phyloP scores from a whole-genome alignment of 1,139 yeast species.

The Zygosaccharomyces pseudobailii region DNA sequence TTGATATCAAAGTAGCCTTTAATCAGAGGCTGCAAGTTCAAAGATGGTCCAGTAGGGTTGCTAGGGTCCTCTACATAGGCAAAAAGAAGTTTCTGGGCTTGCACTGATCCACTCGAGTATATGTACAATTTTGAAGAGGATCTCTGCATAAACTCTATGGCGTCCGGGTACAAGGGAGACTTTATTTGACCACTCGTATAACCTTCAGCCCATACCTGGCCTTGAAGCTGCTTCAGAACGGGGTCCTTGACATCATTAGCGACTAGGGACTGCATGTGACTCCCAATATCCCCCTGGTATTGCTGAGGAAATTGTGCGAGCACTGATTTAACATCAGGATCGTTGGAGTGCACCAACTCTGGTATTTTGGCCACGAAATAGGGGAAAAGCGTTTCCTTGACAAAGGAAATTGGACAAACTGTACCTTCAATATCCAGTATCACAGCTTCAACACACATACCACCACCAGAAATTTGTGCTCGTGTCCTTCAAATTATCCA shows the following conservation, averaged over 20 bases:
- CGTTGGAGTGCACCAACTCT: conserved; percentile 10
- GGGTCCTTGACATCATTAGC: conserved; percentile 71
- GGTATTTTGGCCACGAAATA: conserved; percentile 37
- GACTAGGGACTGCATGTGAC: conserved; percentile 55
- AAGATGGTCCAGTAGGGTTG: conserved; percentile 24
- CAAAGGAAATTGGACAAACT: conserved; percentile 84
- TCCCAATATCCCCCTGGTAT: conserved; percentile 13
- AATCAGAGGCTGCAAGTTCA: conserved; percentile 51
- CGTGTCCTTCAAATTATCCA: too few relatives aligned
- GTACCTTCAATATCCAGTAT: conserved; percentile 84
- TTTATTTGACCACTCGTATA: conserved; percentile 66
- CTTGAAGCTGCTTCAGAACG: conserved; percentile 72
- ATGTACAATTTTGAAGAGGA: conserved; percentile 48
- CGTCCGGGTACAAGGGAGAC: conserved; percentile 77
- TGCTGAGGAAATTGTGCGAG: conserved; percentile 18
- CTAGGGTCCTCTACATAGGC: conserved; percentile 46
- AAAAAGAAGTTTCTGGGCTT: conserved; percentile 78
- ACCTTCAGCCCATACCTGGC: conserved; percentile 76
- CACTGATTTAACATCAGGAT: conserved; percentile 10
- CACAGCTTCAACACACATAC: conserved; percentile 6
- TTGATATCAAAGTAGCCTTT: conserved; percentile 79
- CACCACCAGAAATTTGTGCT: too few relatives aligned
- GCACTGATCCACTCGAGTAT: conserved; percentile 87
- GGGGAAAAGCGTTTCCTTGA: conserved; percentile 63
- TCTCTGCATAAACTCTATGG: conserved; percentile 49